Conservation (phyloP, 345 rosid genomes). For the Firmiana major region DNA sequence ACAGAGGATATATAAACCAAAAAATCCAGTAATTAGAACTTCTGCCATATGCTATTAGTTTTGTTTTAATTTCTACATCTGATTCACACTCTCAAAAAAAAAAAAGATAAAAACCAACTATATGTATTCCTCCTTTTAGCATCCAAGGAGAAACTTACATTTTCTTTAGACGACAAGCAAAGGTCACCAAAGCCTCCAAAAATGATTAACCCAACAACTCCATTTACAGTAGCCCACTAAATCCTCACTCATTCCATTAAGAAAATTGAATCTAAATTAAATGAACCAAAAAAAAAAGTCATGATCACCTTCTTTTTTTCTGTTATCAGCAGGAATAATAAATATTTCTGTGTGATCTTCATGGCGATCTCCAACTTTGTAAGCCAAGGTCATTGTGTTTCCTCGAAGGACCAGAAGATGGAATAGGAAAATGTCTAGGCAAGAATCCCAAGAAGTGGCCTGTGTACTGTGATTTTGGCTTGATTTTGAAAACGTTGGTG, state of each 20-base stretch:
- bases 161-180: background rate
- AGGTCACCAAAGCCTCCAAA: background rate
- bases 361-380: constrained; percentile 55
- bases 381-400: constrained; percentile 84
- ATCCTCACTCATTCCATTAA: background rate
- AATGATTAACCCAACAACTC: constrained; percentile 12
- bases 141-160: background rate
- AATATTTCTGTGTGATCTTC: background rate
- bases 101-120: background rate
- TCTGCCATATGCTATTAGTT: background rate
- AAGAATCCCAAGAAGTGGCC: constrained; percentile 72
- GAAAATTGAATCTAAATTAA: constrained; percentile 9
- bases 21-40: constrained; percentile 1
- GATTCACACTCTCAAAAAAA: background rate
- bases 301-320: constrained; percentile 27
- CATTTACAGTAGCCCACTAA: background rate
- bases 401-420: constrained; percentile 89
- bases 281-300: background rate
- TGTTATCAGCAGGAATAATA: background rate
- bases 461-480: constrained; percentile 33
- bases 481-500: constrained; percentile 35
- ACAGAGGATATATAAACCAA: constrained; percentile 2
- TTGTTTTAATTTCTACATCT: background rate
- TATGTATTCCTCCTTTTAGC: background rate
- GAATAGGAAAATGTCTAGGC: constrained; percentile 79